These are phyloP conservation scores for Pisolithus marmoratus DNA, from an alignment of 768 basidiomycete species.

Conservation along the genomic window DNA sequence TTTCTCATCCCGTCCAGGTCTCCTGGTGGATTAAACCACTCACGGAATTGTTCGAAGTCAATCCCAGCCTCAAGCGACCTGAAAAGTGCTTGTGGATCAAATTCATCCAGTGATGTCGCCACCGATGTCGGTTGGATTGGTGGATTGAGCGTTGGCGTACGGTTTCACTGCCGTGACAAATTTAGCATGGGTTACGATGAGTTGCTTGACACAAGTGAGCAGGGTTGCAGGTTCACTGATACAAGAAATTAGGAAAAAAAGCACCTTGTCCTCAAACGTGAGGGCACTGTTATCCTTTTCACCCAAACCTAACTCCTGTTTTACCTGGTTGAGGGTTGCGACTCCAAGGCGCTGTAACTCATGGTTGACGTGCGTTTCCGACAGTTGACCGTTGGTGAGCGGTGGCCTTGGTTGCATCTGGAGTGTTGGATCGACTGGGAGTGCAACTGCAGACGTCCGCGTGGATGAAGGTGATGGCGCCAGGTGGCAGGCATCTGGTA, in stretches of 20 bases:
- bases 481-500: slow-evolving; percentile 49
- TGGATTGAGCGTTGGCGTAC: slow-evolving; percentile 24
- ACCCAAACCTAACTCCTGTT: slow-evolving; percentile 36
- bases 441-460: slow-evolving; percentile 44
- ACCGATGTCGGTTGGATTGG: slow-evolving; percentile 27
- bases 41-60: slow-evolving; percentile 69
- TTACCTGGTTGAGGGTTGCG: slow-evolving; percentile 28
- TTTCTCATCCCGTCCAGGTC: slow-evolving; percentile 3
- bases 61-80: slow-evolving; percentile 39
- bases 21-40: slow-evolving; percentile 54
- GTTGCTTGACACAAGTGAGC: slow-evolving; percentile 28
- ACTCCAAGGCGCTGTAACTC: slow-evolving; percentile 41
- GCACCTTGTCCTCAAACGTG: slow-evolving; percentile 57
- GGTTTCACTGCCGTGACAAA: slow-evolving; percentile 27
- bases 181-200: slow-evolving; percentile 28
- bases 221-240: not conserved
- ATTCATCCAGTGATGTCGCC: slow-evolving; percentile 34
- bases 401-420: slow-evolving; percentile 56
- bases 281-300: slow-evolving; percentile 44
- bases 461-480: slow-evolving; percentile 34
- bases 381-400: slow-evolving; percentile 41
- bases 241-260: slow-evolving; percentile 3
- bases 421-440: slow-evolving; percentile 56
- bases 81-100: slow-evolving; percentile 34
- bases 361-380: slow-evolving; percentile 29